Conservation (phyloP, 2,329 filamentous ascomycete genomes). For the Alternaria conjuncta region DNA sequence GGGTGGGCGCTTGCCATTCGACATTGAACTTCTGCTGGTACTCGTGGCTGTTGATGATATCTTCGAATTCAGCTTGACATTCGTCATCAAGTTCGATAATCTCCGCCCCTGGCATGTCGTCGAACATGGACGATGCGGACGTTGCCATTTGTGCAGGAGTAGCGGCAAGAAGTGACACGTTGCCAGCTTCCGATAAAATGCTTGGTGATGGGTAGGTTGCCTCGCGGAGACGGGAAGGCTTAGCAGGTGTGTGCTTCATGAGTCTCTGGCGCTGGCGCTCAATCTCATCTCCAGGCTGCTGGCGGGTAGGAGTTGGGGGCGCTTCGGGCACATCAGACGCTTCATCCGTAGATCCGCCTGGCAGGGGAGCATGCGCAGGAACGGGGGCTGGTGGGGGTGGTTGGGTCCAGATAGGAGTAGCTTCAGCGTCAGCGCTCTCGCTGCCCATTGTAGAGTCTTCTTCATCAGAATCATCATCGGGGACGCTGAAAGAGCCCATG, state of each 20-base stretch:
- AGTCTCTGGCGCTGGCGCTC: slow-evolving; percentile 37
- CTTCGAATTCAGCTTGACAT: slow-evolving; percentile 18
- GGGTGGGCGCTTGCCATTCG: slow-evolving; percentile 19
- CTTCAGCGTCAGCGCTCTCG: slow-evolving; percentile 23
- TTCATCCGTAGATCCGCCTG: slow-evolving; percentile 17
- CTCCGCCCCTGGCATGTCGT: slow-evolving; percentile 27
- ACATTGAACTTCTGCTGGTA: slow-evolving; percentile 19
- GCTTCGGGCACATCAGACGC: not conserved
- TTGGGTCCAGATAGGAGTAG: slow-evolving; percentile 39
- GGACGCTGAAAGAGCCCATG: slow-evolving; percentile 30
- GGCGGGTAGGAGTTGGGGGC: slow-evolving; percentile 4
- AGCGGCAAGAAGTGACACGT: slow-evolving; percentile 24
- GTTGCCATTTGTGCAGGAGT: slow-evolving; percentile 20
- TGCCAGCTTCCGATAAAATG: slow-evolving; percentile 34
- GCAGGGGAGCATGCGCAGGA: slow-evolving; percentile 43
- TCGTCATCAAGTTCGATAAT: slow-evolving; percentile 27
- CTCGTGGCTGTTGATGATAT: slow-evolving; percentile 10
- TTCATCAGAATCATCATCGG: slow-evolving; percentile 30
- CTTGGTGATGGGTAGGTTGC: slow-evolving; percentile 43
- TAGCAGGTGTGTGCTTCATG: slow-evolving; percentile 44
- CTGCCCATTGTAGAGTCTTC: slow-evolving; percentile 21
- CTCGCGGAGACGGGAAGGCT: slow-evolving; percentile 43
- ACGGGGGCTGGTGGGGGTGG: slow-evolving; percentile 44
- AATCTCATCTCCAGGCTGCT: slow-evolving; percentile 30
- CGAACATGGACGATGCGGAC: slow-evolving; percentile 15